Conservation (phyloP, 257 asterid species). For the Henckelia pumila region DNA sequence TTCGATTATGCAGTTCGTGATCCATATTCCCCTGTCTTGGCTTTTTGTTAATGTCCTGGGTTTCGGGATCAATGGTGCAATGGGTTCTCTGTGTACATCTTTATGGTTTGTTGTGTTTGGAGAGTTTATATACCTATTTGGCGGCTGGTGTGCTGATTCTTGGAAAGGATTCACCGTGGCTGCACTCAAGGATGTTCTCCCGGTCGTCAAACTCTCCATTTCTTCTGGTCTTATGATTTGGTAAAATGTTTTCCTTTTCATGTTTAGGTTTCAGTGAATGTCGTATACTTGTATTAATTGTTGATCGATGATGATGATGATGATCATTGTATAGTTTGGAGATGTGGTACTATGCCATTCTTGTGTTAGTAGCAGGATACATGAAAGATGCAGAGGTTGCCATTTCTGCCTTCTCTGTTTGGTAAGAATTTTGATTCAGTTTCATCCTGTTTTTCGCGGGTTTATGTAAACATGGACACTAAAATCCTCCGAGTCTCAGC, state of each 20-base stretch:
- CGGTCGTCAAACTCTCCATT: slow-evolving; percentile 79
- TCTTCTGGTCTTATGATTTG: slow-evolving; percentile 87
- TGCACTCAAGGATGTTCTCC: slow-evolving; percentile 66
- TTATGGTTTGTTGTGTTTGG: slow-evolving; percentile 61
- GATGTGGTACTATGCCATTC: slow-evolving; percentile 83
- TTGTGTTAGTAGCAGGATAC: slow-evolving; percentile 84
- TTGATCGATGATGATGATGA: slow-evolving; percentile 2
- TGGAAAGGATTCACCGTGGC: slow-evolving; percentile 76
- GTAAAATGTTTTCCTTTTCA: slow-evolving; percentile 36
- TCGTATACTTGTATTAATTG: neutral
- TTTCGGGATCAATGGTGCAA: slow-evolving; percentile 74
- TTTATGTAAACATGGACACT: slow-evolving; percentile 9
- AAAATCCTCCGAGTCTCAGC: slow-evolving; percentile 32
- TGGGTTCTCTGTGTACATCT: slow-evolving; percentile 66
- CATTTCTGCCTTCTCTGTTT: slow-evolving; percentile 83
- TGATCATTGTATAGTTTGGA: slow-evolving; percentile 51
- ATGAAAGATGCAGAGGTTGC: slow-evolving; percentile 81
- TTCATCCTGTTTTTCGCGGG: slow-evolving; percentile 1
- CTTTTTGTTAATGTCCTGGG: slow-evolving; percentile 45
- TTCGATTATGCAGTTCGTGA: slow-evolving; percentile 42
- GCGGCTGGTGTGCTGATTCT: slow-evolving; percentile 83
- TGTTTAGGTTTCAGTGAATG: neutral
- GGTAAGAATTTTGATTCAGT: slow-evolving; percentile 41
- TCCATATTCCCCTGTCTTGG: slow-evolving; percentile 79
- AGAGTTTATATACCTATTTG: slow-evolving; percentile 65